Evolutionary conservation across 1,284 basidiomycete species (phyloP).

Genomic region (Leccinum fallax): DNA sequence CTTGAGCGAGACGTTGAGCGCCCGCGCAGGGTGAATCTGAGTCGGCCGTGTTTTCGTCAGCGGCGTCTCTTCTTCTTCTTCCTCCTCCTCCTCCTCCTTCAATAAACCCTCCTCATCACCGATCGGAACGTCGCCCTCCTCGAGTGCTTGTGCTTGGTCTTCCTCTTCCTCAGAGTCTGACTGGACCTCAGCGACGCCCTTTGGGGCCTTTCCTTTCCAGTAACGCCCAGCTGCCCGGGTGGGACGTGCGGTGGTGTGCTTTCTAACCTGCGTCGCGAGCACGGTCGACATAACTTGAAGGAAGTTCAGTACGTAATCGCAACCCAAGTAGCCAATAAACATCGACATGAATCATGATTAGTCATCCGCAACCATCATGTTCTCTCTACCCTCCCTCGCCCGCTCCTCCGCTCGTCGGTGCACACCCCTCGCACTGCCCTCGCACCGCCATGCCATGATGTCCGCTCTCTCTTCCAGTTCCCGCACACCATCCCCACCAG

Average conservation of each 20-base stretch:
- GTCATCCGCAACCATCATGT: slow-evolving; percentile 34
- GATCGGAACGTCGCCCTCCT: slow-evolving; percentile 60
- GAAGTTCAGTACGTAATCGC: slow-evolving; percentile 11
- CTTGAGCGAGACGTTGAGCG: slow-evolving; percentile 71
- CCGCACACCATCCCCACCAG: slow-evolving; percentile 16
- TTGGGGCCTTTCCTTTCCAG: slow-evolving; percentile 84
- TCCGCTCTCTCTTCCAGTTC: slow-evolving; percentile 46
- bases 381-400: slow-evolving; percentile 21
- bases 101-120: slow-evolving; percentile 54
- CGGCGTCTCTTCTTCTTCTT: slow-evolving; percentile 49
- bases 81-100: slow-evolving; percentile 41
- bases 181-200: slow-evolving; percentile 59
- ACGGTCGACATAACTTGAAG: slow-evolving; percentile 31
- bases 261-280: slow-evolving; percentile 45
- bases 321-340: slow-evolving; percentile 15
- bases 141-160: slow-evolving; percentile 46
- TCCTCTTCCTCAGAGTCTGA: slow-evolving; percentile 68
- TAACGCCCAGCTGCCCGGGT: slow-evolving; percentile 76
- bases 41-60: slow-evolving; percentile 39
- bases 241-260: slow-evolving; percentile 71
- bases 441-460: slow-evolving; percentile 58
- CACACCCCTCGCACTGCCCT: slow-evolving; percentile 20
- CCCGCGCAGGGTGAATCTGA: slow-evolving; percentile 42
- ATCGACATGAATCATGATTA: slow-evolving; percentile 10
- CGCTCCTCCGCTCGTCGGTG: slow-evolving; percentile 20